Conservation (phyloP, 805 yeast species). For the Phaffomyces thermotolerans region DNA sequence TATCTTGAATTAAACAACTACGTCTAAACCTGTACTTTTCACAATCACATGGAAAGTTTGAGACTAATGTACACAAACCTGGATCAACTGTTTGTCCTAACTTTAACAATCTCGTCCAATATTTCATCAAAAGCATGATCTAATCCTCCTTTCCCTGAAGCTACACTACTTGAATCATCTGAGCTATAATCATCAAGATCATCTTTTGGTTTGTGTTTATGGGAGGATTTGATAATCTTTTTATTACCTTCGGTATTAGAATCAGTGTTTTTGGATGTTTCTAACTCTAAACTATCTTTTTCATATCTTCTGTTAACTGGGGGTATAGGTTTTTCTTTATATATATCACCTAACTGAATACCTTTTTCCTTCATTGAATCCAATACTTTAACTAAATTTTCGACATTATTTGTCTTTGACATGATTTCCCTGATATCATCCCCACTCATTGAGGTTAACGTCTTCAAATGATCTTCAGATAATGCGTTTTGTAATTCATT, state of each 20-base stretch:
- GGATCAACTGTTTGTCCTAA: constrained; percentile 4
- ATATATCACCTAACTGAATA: constrained; percentile 29
- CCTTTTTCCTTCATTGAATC: constrained; percentile 35
- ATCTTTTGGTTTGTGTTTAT: background rate
- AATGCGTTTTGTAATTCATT: constrained; percentile 13
- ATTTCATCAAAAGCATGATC: constrained; percentile 10
- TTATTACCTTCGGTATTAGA: constrained; percentile 6
- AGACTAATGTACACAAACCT: background rate
- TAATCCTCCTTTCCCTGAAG: constrained; percentile 1
- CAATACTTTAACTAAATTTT: constrained; percentile 31
- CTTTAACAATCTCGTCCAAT: constrained; percentile 7
- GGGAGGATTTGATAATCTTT: background rate
- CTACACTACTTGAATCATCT: constrained; percentile 1
- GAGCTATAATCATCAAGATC: background rate
- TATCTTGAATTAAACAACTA: no score
- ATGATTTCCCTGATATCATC: constrained; percentile 31
- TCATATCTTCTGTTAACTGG: background rate
- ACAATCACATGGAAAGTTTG: background rate
- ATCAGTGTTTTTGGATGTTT: constrained; percentile 15
- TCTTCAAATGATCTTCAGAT: constrained; percentile 23
- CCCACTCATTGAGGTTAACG: constrained; percentile 24
- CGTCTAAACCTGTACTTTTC: no score
- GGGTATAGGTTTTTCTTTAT: constrained; percentile 15
- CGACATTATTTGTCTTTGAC: constrained; percentile 30
- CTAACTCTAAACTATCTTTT: constrained; percentile 10